These are phyloP conservation scores for Skeletonema tropicum DNA, from an alignment of 108 stramenopile species.

Conservation along the genomic window DNA sequence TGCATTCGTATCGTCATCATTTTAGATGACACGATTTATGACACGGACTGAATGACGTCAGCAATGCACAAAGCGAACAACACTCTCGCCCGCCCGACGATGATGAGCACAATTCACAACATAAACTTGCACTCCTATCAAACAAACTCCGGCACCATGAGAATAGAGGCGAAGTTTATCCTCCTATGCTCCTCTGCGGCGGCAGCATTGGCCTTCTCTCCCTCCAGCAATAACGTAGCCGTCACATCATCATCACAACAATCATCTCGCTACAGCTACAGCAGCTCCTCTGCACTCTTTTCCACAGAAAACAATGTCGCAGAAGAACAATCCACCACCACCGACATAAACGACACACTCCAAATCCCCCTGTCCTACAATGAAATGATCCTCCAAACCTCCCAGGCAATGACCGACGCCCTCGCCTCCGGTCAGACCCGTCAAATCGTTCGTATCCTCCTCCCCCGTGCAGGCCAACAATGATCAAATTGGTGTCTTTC, in stretches of 20 bases:
- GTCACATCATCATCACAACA: not conserved
- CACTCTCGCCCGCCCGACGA: no score
- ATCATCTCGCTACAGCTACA: not conserved
- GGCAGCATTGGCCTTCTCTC: constrained; percentile 5
- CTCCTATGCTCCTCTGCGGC: not conserved
- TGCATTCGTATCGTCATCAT: no score
- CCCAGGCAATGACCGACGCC: constrained; percentile 73
- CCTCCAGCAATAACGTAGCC: not conserved
- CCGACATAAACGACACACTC: constrained; percentile 36
- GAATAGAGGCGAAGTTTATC: not conserved
- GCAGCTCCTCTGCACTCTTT: not conserved
- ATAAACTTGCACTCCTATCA: no score
- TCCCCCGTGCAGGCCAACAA: constrained; percentile 66
- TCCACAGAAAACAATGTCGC: constrained; percentile 23
- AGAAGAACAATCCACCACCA: not conserved
- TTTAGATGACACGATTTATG: no score
- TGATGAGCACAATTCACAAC: no score
- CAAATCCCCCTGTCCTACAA: constrained; percentile 70
- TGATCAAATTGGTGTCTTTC: constrained; percentile 65
- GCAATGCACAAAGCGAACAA: no score
- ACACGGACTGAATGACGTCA: no score
- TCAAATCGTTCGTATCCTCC: constrained; percentile 76
- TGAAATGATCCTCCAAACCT: constrained; percentile 77
- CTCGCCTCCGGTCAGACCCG: constrained; percentile 55
- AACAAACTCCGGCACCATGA: constrained; percentile 6